Evolutionary conservation across 176 grass and related monocot genomes (phyloP), one percentile per base, ranked within the genome.

Genomic region (Ampelocalamus luodianensis): DNA sequence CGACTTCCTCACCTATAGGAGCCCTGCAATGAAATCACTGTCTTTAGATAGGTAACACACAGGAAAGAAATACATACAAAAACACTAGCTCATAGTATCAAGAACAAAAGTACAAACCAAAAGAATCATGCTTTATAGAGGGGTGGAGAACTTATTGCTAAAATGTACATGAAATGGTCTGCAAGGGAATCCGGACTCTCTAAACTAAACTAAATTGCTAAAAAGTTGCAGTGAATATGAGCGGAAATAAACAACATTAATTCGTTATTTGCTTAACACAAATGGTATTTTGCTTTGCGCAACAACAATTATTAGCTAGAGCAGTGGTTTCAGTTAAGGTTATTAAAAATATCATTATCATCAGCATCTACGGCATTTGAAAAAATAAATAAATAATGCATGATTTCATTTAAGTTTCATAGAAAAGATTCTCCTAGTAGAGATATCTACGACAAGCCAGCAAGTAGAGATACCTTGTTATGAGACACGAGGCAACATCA

Each of bases 401-500:
- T 42, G 39, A 42, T 8, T 42, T 42, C 39, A 42, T 42, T 42
- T 45, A 50, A 49, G 15, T 50, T 50, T 50, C 48, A 50, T 50
- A 50, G 4, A 50, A 50, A 50, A 50, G 13, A 50, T 49, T 80
- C 5, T 65, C 65, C n/a, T 10, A 60, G 66, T 55, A 72, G 62
- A 80, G 43, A 55, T 64, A 80, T 67, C n/a, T 39, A 86, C 1
- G 15, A 20, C 23, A 67, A 4, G 26, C 56, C 38, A 67, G 65
- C 23, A 76, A 82, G 39, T 51, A 59, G 10, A 75, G 6, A 83
- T 93, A 95, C 96, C 96, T 95, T 88, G 93, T 98, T 61, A 95
- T 65, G 37, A 98, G 90, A 87, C 96, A 98, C 5, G 93, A 98
- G 77, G 96, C 96, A 85, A 98, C 83, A 90, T 98, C 89, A 73